Conservation (phyloP, 805 yeast species). For the Lipomyces kockii region DNA sequence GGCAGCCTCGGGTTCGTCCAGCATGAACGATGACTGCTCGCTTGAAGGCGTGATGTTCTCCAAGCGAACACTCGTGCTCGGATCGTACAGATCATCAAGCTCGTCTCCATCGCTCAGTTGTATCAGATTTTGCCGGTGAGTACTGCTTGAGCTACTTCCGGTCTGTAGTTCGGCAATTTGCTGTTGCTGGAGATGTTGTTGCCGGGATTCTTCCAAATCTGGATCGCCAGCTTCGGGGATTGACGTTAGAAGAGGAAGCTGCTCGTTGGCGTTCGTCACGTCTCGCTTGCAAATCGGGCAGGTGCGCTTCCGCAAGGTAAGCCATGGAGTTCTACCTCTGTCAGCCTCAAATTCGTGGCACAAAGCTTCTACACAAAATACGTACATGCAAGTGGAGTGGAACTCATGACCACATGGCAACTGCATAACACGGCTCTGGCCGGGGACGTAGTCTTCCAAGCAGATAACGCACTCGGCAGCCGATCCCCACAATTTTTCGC, state of each 20-base stretch:
- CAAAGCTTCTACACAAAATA: neutral
- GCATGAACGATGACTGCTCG: neutral
- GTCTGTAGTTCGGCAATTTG: constrained; percentile 5
- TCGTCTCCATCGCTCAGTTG: constrained; percentile 14
- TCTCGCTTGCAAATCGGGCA: constrained; percentile 66
- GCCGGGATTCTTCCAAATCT: constrained; percentile 32
- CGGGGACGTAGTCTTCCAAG: constrained; percentile 56
- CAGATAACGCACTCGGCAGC: constrained; percentile 65
- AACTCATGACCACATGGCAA: constrained; percentile 66
- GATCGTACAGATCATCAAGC: constrained; percentile 13
- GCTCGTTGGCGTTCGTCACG: constrained; percentile 37
- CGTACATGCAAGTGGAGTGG: constrained; percentile 57
- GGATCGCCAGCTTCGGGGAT: constrained; percentile 16
- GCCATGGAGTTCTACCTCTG: constrained; percentile 54
- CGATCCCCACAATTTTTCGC: constrained; percentile 48
- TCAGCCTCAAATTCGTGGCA: neutral
- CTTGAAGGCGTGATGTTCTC: constrained; percentile 4
- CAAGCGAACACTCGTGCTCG: constrained; percentile 3
- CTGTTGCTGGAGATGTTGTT: constrained; percentile 29
- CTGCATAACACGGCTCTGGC: constrained; percentile 54
- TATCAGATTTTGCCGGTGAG: constrained; percentile 16
- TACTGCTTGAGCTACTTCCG: constrained; percentile 13
- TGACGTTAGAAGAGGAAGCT: neutral
- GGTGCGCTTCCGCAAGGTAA: constrained; percentile 55
- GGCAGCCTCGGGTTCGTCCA: neutral